Percentiles rank a stretch among this genome's conserved stretches.
Conservation (phyloP, 2,329 filamentous ascomycete species). For the Nakataea oryzae region DNA sequence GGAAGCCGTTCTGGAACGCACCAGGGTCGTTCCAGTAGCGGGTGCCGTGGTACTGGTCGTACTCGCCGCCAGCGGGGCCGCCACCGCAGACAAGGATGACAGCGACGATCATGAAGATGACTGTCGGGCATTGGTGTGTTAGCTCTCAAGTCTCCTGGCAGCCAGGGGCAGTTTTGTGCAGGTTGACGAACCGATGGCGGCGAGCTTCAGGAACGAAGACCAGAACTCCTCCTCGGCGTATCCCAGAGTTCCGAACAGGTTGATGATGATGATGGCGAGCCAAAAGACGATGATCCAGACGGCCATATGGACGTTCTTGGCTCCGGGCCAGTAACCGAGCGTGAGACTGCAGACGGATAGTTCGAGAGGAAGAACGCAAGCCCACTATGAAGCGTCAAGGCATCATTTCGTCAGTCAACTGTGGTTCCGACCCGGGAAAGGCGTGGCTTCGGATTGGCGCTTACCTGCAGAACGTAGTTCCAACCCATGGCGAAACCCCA, state of each 20-base stretch:
- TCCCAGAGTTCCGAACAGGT: slow-evolving; percentile 43
- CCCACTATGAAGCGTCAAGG: slow-evolving; percentile 23
- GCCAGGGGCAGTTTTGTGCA: background rate
- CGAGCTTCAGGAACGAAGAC: slow-evolving; percentile 43
- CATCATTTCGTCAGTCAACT: background rate
- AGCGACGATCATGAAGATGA: slow-evolving; percentile 53
- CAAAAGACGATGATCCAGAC: slow-evolving; percentile 46
- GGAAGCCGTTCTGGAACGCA: slow-evolving; percentile 58
- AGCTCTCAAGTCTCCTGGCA: background rate
- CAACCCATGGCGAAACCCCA: slow-evolving; percentile 47
- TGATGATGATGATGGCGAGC: slow-evolving; percentile 35
- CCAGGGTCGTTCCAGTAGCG: slow-evolving; percentile 30
- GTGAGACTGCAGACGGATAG: slow-evolving; percentile 40
- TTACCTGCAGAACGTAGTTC: slow-evolving; percentile 31
- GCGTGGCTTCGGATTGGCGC: background rate
- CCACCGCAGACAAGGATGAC: slow-evolving; percentile 48
- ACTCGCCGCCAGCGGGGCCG: slow-evolving; percentile 33
- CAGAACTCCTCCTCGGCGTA: slow-evolving; percentile 47
- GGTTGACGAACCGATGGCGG: slow-evolving; percentile 19
- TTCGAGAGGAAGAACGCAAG: slow-evolving; percentile 37
- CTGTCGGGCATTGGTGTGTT: slow-evolving; percentile 1
- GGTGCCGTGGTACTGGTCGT: slow-evolving; percentile 31
- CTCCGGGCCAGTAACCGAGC: slow-evolving; percentile 37
- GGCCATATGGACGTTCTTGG: slow-evolving; percentile 23
- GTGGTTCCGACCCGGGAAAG: background rate